phyloP scores from a whole-genome alignment of 2,329 filamentous ascomycete genomes.

The Rutstroemia sp. region DNA sequence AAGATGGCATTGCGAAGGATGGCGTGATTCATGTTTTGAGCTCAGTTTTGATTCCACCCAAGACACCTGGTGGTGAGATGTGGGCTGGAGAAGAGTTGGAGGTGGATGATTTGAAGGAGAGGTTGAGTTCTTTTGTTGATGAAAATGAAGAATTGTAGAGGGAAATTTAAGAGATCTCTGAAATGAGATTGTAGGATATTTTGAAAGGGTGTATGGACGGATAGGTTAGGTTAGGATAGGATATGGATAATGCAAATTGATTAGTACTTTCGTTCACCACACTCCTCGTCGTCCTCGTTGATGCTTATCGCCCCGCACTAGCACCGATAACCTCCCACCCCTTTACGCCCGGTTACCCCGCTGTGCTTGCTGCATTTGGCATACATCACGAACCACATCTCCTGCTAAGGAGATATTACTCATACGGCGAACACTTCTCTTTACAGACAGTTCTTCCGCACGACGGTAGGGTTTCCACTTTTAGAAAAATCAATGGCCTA shows the following conservation, averaged over 20 bases:
- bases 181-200: too few species aligned
- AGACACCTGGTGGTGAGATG: conserved; percentile 40
- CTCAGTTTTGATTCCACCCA: conserved; percentile 68
- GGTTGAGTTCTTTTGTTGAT: conserved; percentile 17
- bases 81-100: conserved; percentile 43
- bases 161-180: not conserved
- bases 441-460: not conserved
- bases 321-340: too few species aligned
- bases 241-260: too few species aligned
- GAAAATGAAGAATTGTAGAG: conserved; percentile 15
- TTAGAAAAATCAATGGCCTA: too few species aligned
- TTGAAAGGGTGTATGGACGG: too few species aligned
- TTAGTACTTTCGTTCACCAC: too few species aligned
- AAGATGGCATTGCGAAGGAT: conserved; percentile 67
- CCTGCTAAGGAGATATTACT: not conserved
- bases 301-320: too few species aligned
- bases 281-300: too few species aligned
- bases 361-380: too few species aligned
- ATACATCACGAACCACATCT: not conserved
- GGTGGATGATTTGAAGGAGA: conserved; percentile 51
- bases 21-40: conserved; percentile 76
- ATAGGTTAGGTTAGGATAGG: too few species aligned
- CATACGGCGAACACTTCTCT: not conserved
- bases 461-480: not conserved
- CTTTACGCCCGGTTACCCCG: too few species aligned